Conservation (phyloP, 306 rosid genomes). For the Sphenostylis stenocarpa region DNA sequence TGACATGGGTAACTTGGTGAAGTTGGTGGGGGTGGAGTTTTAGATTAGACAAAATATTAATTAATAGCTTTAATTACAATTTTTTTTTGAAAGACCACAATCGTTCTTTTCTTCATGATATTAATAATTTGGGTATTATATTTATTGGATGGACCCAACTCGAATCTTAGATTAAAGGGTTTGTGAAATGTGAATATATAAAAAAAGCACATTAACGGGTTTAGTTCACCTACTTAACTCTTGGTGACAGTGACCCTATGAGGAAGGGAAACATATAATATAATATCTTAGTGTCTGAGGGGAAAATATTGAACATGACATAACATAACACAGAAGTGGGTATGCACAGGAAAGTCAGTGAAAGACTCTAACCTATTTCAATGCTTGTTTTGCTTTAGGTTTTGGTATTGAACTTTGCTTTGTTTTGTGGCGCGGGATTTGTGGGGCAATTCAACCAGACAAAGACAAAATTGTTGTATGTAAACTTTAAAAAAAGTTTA, state of each 20-base stretch:
- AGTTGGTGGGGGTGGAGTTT: conserved; percentile 48
- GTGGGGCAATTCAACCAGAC: conserved; percentile 23
- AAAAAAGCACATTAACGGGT: conserved; percentile 44
- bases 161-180: no score
- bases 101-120: no score
- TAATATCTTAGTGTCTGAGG: background rate
- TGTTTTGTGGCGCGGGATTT: conserved; percentile 28
- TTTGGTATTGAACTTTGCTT: background rate
- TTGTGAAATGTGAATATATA: no score
- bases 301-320: conserved; percentile 2
- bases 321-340: conserved; percentile 3
- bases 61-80: no score
- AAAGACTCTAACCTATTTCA: background rate
- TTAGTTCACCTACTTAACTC: conserved; percentile 87
- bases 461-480: conserved; percentile 2
- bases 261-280: conserved; percentile 1
- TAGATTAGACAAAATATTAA: background rate
- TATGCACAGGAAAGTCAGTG: conserved; percentile 10
- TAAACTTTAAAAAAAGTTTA: background rate
- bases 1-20: conserved; percentile 64
- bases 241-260: conserved; percentile 5
- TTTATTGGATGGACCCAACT: no score
- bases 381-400: conserved; percentile 11
- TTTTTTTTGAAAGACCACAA: no score
- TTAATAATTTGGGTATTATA: no score